phyloP scores from a whole-genome alignment of 495 filamentous ascomycete genomes.

The Massariosphaeria phaeospora region DNA sequence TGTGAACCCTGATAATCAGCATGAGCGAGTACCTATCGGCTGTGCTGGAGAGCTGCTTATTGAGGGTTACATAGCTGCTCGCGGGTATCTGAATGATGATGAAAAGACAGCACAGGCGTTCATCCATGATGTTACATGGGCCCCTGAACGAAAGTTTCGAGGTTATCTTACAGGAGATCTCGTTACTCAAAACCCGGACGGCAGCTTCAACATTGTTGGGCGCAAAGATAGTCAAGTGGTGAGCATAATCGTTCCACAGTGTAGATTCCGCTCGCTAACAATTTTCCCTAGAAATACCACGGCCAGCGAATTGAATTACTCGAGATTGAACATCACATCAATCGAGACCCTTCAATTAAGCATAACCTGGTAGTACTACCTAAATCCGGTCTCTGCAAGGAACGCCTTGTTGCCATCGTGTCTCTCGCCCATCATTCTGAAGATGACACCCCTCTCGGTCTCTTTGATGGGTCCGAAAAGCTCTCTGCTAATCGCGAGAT shows the following conservation, averaged over 20 bases:
- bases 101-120: slow-evolving; percentile 23
- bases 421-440: not conserved
- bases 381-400: slow-evolving; percentile 19
- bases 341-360: slow-evolving; percentile 8
- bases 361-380: slow-evolving; percentile 17
- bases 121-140: slow-evolving; percentile 9
- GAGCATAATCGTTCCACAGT: not conserved
- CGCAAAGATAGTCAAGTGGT: slow-evolving; percentile 34
- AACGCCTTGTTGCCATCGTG: slow-evolving; percentile 21
- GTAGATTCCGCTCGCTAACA: not conserved
- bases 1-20: slow-evolving; percentile 17
- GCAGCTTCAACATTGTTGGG: slow-evolving; percentile 28
- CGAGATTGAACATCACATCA: slow-evolving; percentile 34
- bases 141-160: slow-evolving; percentile 11
- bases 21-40: slow-evolving; percentile 21
- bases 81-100: slow-evolving; percentile 27
- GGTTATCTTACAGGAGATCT: slow-evolving; percentile 33
- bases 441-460: slow-evolving; percentile 3
- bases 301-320: slow-evolving; percentile 34
- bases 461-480: slow-evolving; percentile 19
- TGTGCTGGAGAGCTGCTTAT: slow-evolving; percentile 24
- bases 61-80: slow-evolving; percentile 18
- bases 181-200: slow-evolving; percentile 28
- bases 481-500: not conserved
- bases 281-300: slow-evolving; percentile 21